Evolutionary conservation across 1,284 basidiomycete genomes (phyloP), one percentile per base, ranked within the genome.

Genomic region (Tilletia indica): DNA sequence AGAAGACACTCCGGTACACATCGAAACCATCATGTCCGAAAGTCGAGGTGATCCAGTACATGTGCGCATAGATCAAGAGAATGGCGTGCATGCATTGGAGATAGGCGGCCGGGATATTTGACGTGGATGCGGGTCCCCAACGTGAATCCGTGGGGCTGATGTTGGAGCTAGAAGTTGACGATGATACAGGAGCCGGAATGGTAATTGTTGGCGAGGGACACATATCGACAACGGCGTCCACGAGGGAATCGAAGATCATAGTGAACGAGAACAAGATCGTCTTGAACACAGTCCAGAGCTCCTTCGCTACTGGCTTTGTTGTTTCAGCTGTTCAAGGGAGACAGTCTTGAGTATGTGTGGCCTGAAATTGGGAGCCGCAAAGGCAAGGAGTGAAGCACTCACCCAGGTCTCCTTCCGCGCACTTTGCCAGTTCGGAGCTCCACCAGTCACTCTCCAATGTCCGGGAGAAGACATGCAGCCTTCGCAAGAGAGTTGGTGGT

Each of bases 211-310:
- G 80, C 49, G 77, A 78, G 12, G 82, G 82, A 31, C 79, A 81
- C 77, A 77, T 76, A 38, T 82, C 80, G n/a, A 83, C 78, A 2
- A 83, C 51, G 2, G 76, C 75, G 25, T 81, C 77, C 38, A 81
- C 73, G 68, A 83, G 78, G 38, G 81, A 76, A 64, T 83, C 82
- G 16, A 82, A 79, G n/a, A 79, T 72, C 79, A 82, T 79, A 9
- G 82, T 82, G 68, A 75, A 77, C 54, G 77, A 76, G 74, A 83
- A 83, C 2, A 83, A 73, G 0, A 78, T 63, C 11, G 79, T 77
- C 71, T 83, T 83, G 75, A 82, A 80, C 2, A 75, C 68, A 3
- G 74, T 76, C 82, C 82, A 83, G 2, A 82, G 69, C 49, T 76
- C 70, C 45, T 72, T 76, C 16, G 78, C 77, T 6, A 63, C 2